Conservation (phyloP, 768 basidiomycete species). For the Pulveroboletus frians region DNA sequence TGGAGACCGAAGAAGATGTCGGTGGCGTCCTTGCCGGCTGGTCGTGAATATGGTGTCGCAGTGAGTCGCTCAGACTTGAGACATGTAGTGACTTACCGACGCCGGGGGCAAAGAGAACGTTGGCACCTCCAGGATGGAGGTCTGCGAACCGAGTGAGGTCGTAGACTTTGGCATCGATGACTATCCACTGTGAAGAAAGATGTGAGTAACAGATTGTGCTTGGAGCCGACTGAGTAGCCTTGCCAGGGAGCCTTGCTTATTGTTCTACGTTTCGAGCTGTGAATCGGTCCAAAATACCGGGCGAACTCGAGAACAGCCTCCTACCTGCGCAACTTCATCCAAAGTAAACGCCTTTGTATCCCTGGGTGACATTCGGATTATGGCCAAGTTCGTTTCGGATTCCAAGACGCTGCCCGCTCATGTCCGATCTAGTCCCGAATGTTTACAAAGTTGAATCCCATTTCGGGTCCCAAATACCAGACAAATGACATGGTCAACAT, state of each 20-base stretch:
- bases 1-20: constrained; percentile 83
- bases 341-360: constrained; percentile 36
- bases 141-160: constrained; percentile 76
- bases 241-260: constrained; percentile 78
- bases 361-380: constrained; percentile 18
- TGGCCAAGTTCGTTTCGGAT: not conserved
- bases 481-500: not conserved
- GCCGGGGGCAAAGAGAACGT: constrained; percentile 59
- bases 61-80: not conserved
- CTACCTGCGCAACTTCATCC: constrained; percentile 67
- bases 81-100: constrained; percentile 47
- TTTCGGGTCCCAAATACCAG: not conserved
- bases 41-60: not conserved
- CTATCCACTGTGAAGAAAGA: constrained; percentile 56
- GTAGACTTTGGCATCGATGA: constrained; percentile 78
- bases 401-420: not conserved
- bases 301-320: constrained; percentile 15
- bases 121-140: constrained; percentile 80
- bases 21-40: constrained; percentile 72
- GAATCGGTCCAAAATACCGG: not conserved
- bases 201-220: not conserved
- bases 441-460: not conserved
- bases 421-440: not conserved
- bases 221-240: constrained; percentile 18
- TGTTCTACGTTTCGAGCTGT: constrained; percentile 53